phyloP scores from a whole-genome alignment of 306 rosid species.

The Senna siamea region DNA sequence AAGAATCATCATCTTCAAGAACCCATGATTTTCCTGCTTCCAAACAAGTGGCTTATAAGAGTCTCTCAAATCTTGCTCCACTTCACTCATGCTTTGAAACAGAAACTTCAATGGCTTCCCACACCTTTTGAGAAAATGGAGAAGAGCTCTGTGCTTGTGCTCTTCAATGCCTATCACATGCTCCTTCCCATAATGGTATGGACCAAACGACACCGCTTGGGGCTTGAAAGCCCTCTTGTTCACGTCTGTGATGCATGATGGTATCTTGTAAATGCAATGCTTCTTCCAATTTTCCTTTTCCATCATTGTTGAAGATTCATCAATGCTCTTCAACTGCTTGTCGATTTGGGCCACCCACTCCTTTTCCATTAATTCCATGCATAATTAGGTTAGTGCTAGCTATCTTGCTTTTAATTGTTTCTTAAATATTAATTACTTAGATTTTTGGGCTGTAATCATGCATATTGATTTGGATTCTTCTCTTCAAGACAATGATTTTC shows the following conservation, averaged over 20 bases:
- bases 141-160: constrained; percentile 55
- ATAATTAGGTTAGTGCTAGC: too few species aligned
- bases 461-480: too few species aligned
- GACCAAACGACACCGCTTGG: constrained; percentile 62
- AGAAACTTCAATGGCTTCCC: constrained; percentile 32
- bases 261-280: constrained; percentile 55
- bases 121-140: constrained; percentile 42
- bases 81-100: constrained; percentile 16
- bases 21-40: constrained; percentile 8
- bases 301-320: constrained; percentile 8
- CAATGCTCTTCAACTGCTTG: constrained; percentile 21
- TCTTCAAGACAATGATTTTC: too few species aligned
- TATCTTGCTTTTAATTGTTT: too few species aligned
- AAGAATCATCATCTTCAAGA: constrained; percentile 51
- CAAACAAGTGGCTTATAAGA: constrained; percentile 46
- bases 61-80: constrained; percentile 40
- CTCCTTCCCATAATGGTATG: constrained; percentile 46
- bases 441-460: not conserved
- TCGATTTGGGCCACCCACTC: constrained; percentile 45
- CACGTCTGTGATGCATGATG: constrained; percentile 23
- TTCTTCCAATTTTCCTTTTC: constrained; percentile 48
- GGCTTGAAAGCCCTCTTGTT: constrained; percentile 49
- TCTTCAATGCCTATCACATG: constrained; percentile 42
- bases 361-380: constrained; percentile 28
- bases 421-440: too few species aligned